Base-by-base conservation (phyloP, 2,329 filamentous ascomycete genomes). In the Trichoderma gracile region DNA sequence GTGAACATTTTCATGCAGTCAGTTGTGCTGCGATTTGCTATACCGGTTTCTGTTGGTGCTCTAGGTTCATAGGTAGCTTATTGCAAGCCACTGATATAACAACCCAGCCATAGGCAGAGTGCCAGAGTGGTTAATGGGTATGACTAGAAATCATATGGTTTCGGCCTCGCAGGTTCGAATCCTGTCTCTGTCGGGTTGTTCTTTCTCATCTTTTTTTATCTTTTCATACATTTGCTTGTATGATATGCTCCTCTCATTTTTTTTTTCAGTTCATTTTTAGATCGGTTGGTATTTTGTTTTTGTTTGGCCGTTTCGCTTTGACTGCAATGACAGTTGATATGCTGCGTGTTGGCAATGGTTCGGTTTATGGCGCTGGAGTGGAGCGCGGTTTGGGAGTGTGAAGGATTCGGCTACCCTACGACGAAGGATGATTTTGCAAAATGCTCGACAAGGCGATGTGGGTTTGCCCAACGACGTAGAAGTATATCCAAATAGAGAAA, bases 111-210 rank as follows among this genome's bases (percentile, higher is more conserved):
- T 14, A 30, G 60, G 60, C 60, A 47, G 60, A 63, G 60, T 63
- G 60, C 60, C 60, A 63, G 60, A 63, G 60, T 63, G 60, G 60
- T 63, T 63, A 63, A 63, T 63, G 60, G 60, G 60, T 63, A 63
- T 63, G 60, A 63, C 60, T 63, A 63, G 60, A 63, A 63, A 63
- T 63, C 60, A 63, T 63, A 63, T 63, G 60, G 60, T 45, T 63
- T 63, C 60, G 60, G 60, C 60, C 60, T 63, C 60, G 40, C 60
- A 63, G 60, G 60, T 63, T 63, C 60, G 60, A 63, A 63, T 63
- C 60, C 60, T 63, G 60, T 63, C 60, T 63, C 60, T 47, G 60
- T 63, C 60, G 60, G 43, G 23, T 62, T 14, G 46, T 59, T 50
- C 30, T 49, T 59, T 54, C 40, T 54, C 15, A 21, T 21, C 1